phyloP scores from a whole-genome alignment of 805 yeast genomes.

The Metschnikowia vanudenii region DNA sequence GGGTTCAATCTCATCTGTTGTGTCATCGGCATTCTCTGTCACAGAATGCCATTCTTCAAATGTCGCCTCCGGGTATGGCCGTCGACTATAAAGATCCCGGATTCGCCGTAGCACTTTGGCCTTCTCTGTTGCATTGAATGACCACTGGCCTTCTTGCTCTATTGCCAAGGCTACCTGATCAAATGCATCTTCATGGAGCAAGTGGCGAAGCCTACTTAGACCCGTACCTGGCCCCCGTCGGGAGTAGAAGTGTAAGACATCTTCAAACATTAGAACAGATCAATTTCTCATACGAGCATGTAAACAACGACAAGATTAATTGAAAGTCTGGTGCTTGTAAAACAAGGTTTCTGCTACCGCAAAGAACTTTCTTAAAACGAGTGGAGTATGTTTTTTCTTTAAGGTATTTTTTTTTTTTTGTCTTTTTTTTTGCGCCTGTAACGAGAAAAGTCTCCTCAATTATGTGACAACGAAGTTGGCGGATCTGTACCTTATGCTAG shows the following conservation, averaged over 20 bases:
- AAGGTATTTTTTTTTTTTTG: no score
- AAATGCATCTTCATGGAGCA: constrained; percentile 8
- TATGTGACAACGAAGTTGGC: no score
- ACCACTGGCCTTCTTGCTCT: constrained; percentile 11
- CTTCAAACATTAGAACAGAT: constrained; percentile 16
- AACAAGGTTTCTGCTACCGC: no score
- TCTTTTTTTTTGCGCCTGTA: no score
- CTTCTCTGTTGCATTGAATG: constrained; percentile 13
- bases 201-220: constrained; percentile 9
- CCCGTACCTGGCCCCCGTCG: constrained; percentile 6
- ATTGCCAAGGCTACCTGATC: constrained; percentile 4
- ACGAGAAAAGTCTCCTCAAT: no score
- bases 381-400: no score
- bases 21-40: neutral
- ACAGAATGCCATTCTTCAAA: constrained; percentile 18
- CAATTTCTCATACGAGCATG: neutral
- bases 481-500: no score
- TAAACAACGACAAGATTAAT: neutral
- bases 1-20: neutral
- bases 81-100: constrained; percentile 9
- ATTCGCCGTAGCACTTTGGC: constrained; percentile 20
- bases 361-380: no score
- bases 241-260: constrained; percentile 1
- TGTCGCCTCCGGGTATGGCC: constrained; percentile 15
- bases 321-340: no score